These are phyloP conservation scores for Boletus sp. DNA, from an alignment of 1,284 basidiomycete species.

Conservation along the genomic window DNA sequence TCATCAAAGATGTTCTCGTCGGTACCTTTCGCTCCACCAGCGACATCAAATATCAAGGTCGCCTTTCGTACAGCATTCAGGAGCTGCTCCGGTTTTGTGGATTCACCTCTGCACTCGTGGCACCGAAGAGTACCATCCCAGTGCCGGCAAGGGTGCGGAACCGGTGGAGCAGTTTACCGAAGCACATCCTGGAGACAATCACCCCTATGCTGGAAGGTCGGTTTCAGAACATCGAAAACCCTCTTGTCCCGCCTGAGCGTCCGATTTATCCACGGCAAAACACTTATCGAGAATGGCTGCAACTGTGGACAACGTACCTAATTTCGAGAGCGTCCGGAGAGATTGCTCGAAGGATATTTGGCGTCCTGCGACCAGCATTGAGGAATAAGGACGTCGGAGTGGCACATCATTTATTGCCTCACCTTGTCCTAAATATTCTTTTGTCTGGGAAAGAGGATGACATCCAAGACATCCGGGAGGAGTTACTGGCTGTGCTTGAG, in stretches of 20 bases:
- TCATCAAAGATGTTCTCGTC: conserved; percentile 87
- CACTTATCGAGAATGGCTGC: conserved; percentile 97
- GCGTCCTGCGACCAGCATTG: conserved; percentile 79
- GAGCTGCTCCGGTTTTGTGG: conserved; percentile 89
- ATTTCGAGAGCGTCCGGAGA: conserved; percentile 67
- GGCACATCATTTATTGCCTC: conserved; percentile 89
- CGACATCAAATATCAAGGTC: conserved; percentile 90
- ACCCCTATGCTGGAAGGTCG: conserved; percentile 85
- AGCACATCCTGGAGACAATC: conserved; percentile 87
- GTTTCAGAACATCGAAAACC: conserved; percentile 55
- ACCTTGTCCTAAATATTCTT: conserved; percentile 87
- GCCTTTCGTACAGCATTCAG: conserved; percentile 93
- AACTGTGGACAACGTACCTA: conserved; percentile 87
- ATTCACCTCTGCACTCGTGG: conserved; percentile 75
- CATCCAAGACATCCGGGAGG: conserved; percentile 67
- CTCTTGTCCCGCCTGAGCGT: conserved; percentile 46
- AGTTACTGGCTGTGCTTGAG: conserved; percentile 83
- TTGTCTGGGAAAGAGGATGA: conserved; percentile 74
- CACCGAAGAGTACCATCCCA: conserved; percentile 49
- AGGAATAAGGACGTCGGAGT: conserved; percentile 90
- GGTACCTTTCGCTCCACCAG: conserved; percentile 93
- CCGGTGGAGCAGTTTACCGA: conserved; percentile 81
- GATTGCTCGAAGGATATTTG: conserved; percentile 73
- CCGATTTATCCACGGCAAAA: conserved; percentile 80
- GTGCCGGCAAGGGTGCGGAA: conserved; percentile 68